A percentile compares a stretch with the other conserved stretches of the same genome.
Evolutionary conservation across 148 eudicot species (phyloP).

Genomic region (Pouteria glomerata): DNA sequence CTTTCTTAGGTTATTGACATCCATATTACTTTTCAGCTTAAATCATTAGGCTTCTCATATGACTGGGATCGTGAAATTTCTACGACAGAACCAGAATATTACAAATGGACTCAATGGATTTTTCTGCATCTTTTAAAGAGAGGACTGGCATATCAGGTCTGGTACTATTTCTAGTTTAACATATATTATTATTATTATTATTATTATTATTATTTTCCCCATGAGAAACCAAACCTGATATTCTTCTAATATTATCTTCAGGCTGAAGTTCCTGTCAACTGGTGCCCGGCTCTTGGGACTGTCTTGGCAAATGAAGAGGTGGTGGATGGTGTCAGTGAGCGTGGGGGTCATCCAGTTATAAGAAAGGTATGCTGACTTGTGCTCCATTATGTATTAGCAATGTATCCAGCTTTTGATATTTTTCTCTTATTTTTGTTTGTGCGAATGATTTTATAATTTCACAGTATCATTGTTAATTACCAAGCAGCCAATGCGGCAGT

Average conservation of each 20-base stretch:
- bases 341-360: slow-evolving; percentile 98
- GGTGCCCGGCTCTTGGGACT: slow-evolving; percentile 99
- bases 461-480: slow-evolving; percentile 79
- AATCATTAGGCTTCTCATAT: slow-evolving; percentile 90
- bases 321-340: slow-evolving; percentile 95
- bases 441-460: slow-evolving; percentile 67
- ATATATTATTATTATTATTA: too few relatives aligned
- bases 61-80: slow-evolving; percentile 99
- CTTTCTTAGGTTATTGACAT: slow-evolving; percentile 14
- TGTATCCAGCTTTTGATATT: slow-evolving; percentile 12
- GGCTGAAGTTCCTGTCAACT: slow-evolving; percentile 99
- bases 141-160: slow-evolving; percentile 96
- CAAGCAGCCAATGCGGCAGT: slow-evolving; percentile 99
- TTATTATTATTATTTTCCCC: too few relatives aligned
- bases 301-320: slow-evolving; percentile 99
- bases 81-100: slow-evolving; percentile 93
- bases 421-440: slow-evolving; percentile 41
- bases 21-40: slow-evolving; percentile 53
- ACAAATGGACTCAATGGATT: slow-evolving; percentile 99
- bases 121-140: slow-evolving; percentile 89
- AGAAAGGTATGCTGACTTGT: slow-evolving; percentile 58
- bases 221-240: neutral
- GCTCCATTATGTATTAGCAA: slow-evolving; percentile 12
- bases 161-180: slow-evolving; percentile 1
- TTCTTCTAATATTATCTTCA: slow-evolving; percentile 17